These are phyloP conservation scores for Trematosphaeria pertusa DNA, from an alignment of 2,329 filamentous ascomycete genomes.

Conservation along the genomic window DNA sequence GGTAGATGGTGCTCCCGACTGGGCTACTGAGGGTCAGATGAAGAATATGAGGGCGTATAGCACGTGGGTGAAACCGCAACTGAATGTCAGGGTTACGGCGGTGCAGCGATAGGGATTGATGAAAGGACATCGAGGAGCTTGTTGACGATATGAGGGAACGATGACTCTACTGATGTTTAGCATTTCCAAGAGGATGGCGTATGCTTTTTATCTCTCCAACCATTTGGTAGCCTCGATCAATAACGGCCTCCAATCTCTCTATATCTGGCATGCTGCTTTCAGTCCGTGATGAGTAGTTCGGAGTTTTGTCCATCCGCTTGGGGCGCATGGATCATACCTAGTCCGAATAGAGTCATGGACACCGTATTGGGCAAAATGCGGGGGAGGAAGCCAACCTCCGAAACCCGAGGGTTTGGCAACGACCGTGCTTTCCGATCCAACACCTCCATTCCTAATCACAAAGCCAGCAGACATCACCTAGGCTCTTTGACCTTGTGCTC, in stretches of 20 bases:
- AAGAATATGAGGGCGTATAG: slow-evolving; percentile 24
- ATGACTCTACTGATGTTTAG: neutral
- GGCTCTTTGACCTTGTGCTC: too few species aligned
- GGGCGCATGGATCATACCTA: too few species aligned
- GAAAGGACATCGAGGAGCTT: too few species aligned
- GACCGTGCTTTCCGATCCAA: neutral
- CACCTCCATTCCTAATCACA: neutral
- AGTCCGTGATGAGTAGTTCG: too few species aligned
- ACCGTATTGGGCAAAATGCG: slow-evolving; percentile 9
- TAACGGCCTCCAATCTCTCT: too few species aligned
- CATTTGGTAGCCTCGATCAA: too few species aligned
- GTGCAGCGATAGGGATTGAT: slow-evolving; percentile 7
- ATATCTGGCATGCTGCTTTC: too few species aligned
- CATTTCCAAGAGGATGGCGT: too few species aligned
- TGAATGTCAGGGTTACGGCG: slow-evolving; percentile 23
- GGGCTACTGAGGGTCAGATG: slow-evolving; percentile 27
- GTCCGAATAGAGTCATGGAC: neutral
- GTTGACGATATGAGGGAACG: too few species aligned
- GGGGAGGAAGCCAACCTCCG: slow-evolving; percentile 9
- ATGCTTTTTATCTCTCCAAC: too few species aligned
- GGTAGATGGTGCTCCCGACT: slow-evolving; percentile 25
- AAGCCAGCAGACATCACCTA: too few species aligned
- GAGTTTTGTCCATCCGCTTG: too few species aligned
- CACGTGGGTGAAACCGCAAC: slow-evolving; percentile 29
- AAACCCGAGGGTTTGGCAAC: neutral